These are phyloP conservation scores for Microthlaspi erraticum DNA, from an alignment of 345 rosid species.

Conservation along the genomic window DNA sequence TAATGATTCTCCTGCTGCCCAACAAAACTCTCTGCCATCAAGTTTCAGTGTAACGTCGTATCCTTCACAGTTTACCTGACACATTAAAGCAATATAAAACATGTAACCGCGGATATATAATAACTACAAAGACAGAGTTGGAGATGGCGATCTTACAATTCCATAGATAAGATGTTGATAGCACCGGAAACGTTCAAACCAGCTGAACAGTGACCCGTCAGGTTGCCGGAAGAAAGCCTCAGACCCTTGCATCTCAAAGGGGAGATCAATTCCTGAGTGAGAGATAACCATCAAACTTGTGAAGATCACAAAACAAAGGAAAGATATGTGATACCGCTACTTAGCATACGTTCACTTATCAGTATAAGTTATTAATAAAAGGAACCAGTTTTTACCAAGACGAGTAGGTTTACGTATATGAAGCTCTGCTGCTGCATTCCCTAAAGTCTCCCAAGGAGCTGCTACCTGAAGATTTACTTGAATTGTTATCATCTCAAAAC, in stretches of 20 bases:
- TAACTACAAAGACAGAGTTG: background rate
- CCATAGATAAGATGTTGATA: constrained; percentile 67
- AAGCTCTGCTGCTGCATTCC: constrained; percentile 77
- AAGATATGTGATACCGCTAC: background rate
- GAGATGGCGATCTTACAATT: constrained; percentile 56
- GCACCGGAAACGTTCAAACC: constrained; percentile 90
- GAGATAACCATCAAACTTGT: constrained; percentile 8
- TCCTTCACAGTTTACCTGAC: constrained; percentile 59
- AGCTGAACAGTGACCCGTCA: constrained; percentile 86
- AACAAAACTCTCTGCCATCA: constrained; percentile 55
- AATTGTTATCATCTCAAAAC: constrained; percentile 18
- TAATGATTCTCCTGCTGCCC: constrained; percentile 80
- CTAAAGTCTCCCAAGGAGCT: constrained; percentile 68
- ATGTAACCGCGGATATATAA: background rate
- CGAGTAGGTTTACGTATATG: constrained; percentile 79
- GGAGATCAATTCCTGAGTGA: constrained; percentile 85
- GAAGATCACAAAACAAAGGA: constrained; percentile 6
- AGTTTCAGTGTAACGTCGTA: constrained; percentile 49
- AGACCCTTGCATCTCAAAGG: constrained; percentile 80
- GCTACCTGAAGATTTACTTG: constrained; percentile 59
- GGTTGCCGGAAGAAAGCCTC: constrained; percentile 79
- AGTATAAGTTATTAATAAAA: background rate
- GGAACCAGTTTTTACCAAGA: constrained; percentile 53
- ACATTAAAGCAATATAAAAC: background rate
- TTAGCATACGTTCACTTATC: background rate